Conservation (phyloP, 371 early-diverging fungal species). For the Batrachochytrium dendrobatidis region DNA sequence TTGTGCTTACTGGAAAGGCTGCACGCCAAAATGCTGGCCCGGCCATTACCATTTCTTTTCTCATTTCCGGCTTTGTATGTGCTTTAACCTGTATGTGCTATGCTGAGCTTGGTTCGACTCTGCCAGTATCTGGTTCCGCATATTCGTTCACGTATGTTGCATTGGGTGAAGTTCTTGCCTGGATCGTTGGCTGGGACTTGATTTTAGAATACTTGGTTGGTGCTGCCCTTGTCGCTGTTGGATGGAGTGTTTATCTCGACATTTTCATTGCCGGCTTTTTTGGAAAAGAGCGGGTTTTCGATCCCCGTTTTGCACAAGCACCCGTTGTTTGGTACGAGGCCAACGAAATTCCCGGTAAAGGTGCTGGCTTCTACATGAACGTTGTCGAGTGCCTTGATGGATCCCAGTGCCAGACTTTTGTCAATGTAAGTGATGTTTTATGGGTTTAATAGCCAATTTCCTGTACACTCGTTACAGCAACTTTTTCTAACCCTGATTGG, state of each 20-base stretch:
- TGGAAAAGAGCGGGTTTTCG: not conserved
- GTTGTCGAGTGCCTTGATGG: not conserved
- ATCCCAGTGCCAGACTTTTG: conserved; percentile 41
- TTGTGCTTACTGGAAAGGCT: conserved; percentile 21
- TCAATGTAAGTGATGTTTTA: too few species aligned
- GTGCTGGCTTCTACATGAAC: conserved; percentile 10
- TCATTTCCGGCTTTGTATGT: conserved; percentile 15
- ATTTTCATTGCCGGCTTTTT: conserved; percentile 2
- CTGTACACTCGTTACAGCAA: too few species aligned
- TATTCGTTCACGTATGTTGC: conserved; percentile 21
- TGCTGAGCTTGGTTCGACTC: conserved; percentile 15
- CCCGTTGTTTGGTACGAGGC: conserved; percentile 5
- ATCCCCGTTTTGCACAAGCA: conserved; percentile 7
- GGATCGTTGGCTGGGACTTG: conserved; percentile 24
- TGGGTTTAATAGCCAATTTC: too few species aligned
- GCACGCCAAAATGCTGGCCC: conserved; percentile 16
- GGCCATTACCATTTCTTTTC: conserved; percentile 15
- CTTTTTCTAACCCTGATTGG: too few species aligned
- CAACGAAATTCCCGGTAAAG: too few species aligned
- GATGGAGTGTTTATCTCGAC: conserved; percentile 15
- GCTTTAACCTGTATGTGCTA: conserved; percentile 16
- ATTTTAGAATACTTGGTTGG: conserved; percentile 22
- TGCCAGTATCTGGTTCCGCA: conserved; percentile 22
- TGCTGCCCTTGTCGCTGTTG: conserved; percentile 20
- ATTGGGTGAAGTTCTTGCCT: conserved; percentile 20